Conservation (phyloP, 495 filamentous ascomycete genomes). For the Penicillium chermesinum region DNA sequence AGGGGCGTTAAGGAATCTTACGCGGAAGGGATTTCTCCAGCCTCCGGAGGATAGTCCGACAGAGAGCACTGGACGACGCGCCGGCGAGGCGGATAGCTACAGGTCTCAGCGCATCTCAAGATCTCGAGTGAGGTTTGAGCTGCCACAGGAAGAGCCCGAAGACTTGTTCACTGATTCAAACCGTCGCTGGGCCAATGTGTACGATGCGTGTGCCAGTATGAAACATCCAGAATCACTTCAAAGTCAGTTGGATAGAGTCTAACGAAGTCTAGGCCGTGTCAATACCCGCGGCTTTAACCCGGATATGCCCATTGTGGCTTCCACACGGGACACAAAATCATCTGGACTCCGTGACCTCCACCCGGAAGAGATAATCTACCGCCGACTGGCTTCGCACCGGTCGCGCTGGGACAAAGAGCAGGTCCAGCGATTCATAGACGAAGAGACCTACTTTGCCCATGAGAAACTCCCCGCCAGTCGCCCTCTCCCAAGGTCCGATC, state of each 20-base stretch:
- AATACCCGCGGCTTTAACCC: constrained; percentile 40
- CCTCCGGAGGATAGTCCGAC: not conserved
- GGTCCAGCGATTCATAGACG: constrained; percentile 59
- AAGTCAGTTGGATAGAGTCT: constrained; percentile 1
- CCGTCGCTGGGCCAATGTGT: constrained; percentile 51
- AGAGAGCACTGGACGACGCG: not conserved
- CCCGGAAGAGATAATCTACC: constrained; percentile 74
- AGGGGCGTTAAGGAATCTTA: not conserved
- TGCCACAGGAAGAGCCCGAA: not conserved
- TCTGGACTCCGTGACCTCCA: constrained; percentile 48
- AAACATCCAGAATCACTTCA: not conserved
- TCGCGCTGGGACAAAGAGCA: constrained; percentile 22
- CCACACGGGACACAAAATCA: constrained; percentile 48
- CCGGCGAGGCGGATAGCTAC: not conserved
- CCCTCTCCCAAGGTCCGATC: constrained; percentile 62
- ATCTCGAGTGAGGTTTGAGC: constrained; percentile 2
- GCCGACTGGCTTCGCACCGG: constrained; percentile 43
- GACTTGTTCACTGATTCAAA: not conserved
- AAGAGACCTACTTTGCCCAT: constrained; percentile 65
- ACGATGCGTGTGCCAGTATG: constrained; percentile 76
- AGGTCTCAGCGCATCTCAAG: not conserved
- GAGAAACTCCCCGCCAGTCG: constrained; percentile 46
- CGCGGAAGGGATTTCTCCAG: not conserved
- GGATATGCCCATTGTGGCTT: constrained; percentile 30
- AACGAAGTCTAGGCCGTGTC: constrained; percentile 45